Conservation (phyloP, 2,329 filamentous ascomycete species). For the Harringtonia lauricola region DNA sequence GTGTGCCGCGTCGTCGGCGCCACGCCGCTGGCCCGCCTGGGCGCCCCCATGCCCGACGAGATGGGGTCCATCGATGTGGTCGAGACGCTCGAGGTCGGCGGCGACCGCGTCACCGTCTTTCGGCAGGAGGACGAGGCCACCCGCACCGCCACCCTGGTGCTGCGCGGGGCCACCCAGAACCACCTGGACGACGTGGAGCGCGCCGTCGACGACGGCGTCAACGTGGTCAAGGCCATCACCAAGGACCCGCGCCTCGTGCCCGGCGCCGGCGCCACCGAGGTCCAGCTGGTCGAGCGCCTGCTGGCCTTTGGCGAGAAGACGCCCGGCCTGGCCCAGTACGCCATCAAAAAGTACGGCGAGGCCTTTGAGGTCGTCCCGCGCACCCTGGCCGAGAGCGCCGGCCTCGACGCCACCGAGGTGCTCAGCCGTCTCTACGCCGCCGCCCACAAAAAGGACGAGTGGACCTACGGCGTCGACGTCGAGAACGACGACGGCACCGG, state of each 20-base stretch:
- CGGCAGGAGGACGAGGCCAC: constrained; percentile 90
- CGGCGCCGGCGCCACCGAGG: constrained; percentile 87
- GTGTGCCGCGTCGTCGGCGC: constrained; percentile 94
- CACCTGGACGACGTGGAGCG: constrained; percentile 95
- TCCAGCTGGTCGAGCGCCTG: constrained; percentile 87
- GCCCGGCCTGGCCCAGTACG: constrained; percentile 84
- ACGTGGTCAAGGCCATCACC: constrained; percentile 96
- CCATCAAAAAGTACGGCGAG: constrained; percentile 94
- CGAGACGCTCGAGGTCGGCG: constrained; percentile 94
- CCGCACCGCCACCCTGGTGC: constrained; percentile 84
- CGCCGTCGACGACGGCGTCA: constrained; percentile 95
- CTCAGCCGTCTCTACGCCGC: constrained; percentile 86
- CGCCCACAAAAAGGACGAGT: constrained; percentile 79
- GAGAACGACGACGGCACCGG: constrained; percentile 78
- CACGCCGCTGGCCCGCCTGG: constrained; percentile 87
- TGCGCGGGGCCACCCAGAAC: constrained; percentile 94
- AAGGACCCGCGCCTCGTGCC: constrained; percentile 85
- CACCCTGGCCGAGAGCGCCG: constrained; percentile 87
- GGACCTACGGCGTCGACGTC: constrained; percentile 88
- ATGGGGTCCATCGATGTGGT: constrained; percentile 93
- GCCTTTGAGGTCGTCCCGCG: constrained; percentile 95
- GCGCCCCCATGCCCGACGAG: constrained; percentile 99
- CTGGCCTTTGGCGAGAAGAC: constrained; percentile 86
- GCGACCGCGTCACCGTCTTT: constrained; percentile 96
- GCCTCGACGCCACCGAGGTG: constrained; percentile 94